Evolutionary conservation across 2,329 filamentous ascomycete genomes (phyloP).

Genomic region (Chrysoporthe deuterocubensis): DNA sequence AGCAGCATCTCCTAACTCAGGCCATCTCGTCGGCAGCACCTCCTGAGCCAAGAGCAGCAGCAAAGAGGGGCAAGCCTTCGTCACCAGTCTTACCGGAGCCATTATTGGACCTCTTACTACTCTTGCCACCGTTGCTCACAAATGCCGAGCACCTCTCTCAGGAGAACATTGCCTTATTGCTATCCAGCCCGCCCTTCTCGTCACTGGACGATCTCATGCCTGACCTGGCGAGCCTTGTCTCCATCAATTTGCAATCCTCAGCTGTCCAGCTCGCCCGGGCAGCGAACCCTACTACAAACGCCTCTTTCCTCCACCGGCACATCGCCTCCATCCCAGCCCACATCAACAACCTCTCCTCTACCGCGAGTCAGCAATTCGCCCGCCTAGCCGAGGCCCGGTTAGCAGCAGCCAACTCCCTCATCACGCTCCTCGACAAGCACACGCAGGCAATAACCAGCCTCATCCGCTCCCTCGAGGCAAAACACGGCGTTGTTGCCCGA

Average conservation of each 20-base stretch:
- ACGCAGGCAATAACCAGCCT: slow-evolving; percentile 46
- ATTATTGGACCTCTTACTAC: slow-evolving; percentile 57
- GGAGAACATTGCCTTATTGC: slow-evolving; percentile 47
- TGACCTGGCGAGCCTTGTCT: slow-evolving; percentile 51
- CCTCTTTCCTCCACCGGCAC: slow-evolving; percentile 61
- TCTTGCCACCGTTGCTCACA: slow-evolving; percentile 57
- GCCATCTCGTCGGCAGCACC: slow-evolving; percentile 53
- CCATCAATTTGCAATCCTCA: slow-evolving; percentile 52
- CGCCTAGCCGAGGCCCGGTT: slow-evolving; percentile 46
- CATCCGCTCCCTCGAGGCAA: slow-evolving; percentile 56
- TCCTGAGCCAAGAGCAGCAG: slow-evolving; percentile 29
- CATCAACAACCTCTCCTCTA: slow-evolving; percentile 42
- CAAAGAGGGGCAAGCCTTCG: slow-evolving; percentile 30
- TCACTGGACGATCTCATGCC: slow-evolving; percentile 54
- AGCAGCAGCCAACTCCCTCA: slow-evolving; percentile 42
- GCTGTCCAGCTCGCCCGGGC: slow-evolving; percentile 55
- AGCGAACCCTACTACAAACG: slow-evolving; percentile 53
- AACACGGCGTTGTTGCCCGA: slow-evolving; percentile 57
- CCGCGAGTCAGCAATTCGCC: slow-evolving; percentile 37
- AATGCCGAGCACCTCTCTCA: slow-evolving; percentile 41
- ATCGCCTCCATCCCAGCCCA: slow-evolving; percentile 53
- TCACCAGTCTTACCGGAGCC: slow-evolving; percentile 43
- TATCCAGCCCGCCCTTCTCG: slow-evolving; percentile 55
- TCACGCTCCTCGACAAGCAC: slow-evolving; percentile 45
- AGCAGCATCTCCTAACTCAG: slow-evolving; percentile 53